These are phyloP conservation scores for Euphrasia arctica DNA, from an alignment of 305 asterid genomes.

Conservation along the genomic window DNA sequence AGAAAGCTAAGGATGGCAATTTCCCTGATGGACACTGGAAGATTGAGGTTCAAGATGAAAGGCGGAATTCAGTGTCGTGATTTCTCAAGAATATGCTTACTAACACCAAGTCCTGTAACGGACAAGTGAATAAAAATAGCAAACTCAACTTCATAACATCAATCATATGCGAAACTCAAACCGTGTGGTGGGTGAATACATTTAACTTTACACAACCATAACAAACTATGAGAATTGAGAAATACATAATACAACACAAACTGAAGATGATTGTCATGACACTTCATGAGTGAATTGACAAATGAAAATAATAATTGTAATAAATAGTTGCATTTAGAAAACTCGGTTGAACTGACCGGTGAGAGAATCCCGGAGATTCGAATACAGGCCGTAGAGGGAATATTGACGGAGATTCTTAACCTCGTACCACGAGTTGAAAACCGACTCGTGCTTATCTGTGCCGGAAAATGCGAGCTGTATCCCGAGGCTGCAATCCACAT, in stretches of 20 bases:
- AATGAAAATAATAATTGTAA: background rate
- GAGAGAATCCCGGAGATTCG: conserved; percentile 69
- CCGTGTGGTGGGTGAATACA: background rate
- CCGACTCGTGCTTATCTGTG: conserved; percentile 80
- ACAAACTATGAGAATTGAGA: background rate
- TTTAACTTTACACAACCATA: conserved; percentile 11
- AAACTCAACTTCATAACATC: conserved; percentile 2
- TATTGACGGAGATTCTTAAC: conserved; percentile 88
- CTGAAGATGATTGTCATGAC: background rate
- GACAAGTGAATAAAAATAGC: background rate
- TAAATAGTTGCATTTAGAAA: conserved; percentile 33
- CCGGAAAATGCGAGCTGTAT: conserved; percentile 93
- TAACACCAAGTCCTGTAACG: background rate
- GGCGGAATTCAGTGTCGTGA: conserved; percentile 20
- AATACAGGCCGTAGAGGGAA: conserved; percentile 73
- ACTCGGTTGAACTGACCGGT: conserved; percentile 69
- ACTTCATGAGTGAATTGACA: conserved; percentile 12
- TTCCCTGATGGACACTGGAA: conserved; percentile 66
- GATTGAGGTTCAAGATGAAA: conserved; percentile 52
- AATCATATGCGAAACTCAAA: background rate
- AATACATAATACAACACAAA: background rate
- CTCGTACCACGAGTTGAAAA: conserved; percentile 95
- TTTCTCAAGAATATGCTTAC: background rate
- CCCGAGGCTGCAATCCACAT: conserved; percentile 88
- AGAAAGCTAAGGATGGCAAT: conserved; percentile 34